A percentile compares a stretch with the other conserved stretches of the same genome.
Evolutionary conservation across 1,284 basidiomycete genomes (phyloP).

Genomic region (Rugosomyces carneus): DNA sequence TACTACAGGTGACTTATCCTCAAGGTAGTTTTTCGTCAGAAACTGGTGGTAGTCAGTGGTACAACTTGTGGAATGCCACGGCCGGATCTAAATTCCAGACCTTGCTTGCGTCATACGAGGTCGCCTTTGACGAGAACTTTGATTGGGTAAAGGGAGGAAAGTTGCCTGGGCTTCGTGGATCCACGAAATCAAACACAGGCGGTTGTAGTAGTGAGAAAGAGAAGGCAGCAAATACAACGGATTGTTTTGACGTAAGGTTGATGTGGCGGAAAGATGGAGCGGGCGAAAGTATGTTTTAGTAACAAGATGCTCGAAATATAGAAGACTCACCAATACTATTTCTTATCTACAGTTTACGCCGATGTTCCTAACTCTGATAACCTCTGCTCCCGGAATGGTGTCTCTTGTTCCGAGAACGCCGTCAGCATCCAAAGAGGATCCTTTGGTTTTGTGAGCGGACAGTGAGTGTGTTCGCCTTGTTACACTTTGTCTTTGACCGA

Average conservation of each 20-base stretch:
- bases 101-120: constrained; percentile 65
- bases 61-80: constrained; percentile 56
- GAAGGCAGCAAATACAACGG: constrained; percentile 44
- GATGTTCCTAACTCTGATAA: constrained; percentile 50
- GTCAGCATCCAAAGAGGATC: constrained; percentile 65
- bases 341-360: constrained; percentile 44
- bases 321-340: neutral
- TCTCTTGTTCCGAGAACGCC: constrained; percentile 62
- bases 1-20: constrained; percentile 61
- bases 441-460: constrained; percentile 55
- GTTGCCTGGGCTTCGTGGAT: constrained; percentile 51
- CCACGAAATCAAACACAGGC: constrained; percentile 16
- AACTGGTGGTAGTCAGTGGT: constrained; percentile 61
- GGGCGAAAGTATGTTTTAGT: constrained; percentile 51
- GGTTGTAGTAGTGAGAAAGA: constrained; percentile 57
- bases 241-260: constrained; percentile 63
- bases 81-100: constrained; percentile 49
- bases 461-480: constrained; percentile 35
- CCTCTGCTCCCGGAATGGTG: constrained; percentile 50
- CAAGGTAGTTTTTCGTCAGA: constrained; percentile 52
- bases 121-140: constrained; percentile 60
- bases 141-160: constrained; percentile 73
- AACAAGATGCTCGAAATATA: constrained; percentile 1
- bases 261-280: constrained; percentile 64
- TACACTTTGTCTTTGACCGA: constrained; percentile 5